A percentile compares a stretch with the other conserved stretches of the same genome.
Conservation (phyloP, 148 eudicot genomes). For the Arctostaphylos glauca region DNA sequence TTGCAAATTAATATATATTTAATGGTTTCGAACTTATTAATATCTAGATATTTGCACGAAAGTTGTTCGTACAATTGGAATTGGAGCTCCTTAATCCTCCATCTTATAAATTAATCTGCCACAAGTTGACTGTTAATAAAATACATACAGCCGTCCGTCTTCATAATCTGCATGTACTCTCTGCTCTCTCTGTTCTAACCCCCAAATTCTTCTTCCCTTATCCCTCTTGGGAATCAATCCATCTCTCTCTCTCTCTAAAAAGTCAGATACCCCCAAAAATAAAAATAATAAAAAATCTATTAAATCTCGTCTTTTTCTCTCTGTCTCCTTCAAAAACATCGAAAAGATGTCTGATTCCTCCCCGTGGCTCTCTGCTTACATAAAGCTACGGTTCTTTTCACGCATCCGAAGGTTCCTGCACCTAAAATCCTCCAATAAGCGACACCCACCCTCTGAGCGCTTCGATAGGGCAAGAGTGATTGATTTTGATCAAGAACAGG, state of each 20-base stretch:
- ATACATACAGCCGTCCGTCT: neutral
- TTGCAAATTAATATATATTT: no score
- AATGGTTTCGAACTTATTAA: no score
- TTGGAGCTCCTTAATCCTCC: no score
- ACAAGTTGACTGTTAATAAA: neutral
- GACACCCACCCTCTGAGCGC: constrained; percentile 18
- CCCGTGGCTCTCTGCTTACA: constrained; percentile 22
- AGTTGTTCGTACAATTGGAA: no score
- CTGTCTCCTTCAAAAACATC: constrained; percentile 10
- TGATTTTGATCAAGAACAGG: constrained; percentile 13
- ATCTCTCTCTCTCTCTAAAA: constrained; percentile 19
- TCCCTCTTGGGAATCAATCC: no score
- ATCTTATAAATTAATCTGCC: neutral
- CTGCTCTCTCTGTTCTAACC: constrained; percentile 22
- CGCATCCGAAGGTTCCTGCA: constrained; percentile 47
- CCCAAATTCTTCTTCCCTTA: constrained; percentile 23
- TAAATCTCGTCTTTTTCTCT: neutral
- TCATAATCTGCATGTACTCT: constrained; percentile 31
- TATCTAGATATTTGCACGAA: no score
- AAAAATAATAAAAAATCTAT: no score
- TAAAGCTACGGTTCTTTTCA: constrained; percentile 35
- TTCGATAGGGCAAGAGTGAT: neutral
- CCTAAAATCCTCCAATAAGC: constrained; percentile 23
- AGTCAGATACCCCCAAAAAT: constrained; percentile 11
- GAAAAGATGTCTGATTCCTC: constrained; percentile 31